These are phyloP conservation scores for Lipomyces chichibuensis DNA, from an alignment of 805 yeast genomes.

Conservation along the genomic window DNA sequence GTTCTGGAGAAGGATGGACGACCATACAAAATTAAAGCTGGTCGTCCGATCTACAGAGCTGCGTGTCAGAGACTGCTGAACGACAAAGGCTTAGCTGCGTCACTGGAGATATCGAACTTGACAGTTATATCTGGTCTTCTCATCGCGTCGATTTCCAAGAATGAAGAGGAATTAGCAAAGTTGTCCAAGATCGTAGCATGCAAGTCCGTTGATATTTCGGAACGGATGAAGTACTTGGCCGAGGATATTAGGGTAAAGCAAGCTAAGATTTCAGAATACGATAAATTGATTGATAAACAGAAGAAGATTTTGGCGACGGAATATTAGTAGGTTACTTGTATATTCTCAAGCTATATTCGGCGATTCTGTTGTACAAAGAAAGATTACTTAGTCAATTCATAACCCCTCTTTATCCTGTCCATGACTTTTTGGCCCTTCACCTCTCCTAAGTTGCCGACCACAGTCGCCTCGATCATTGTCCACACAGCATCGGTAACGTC, in stretches of 20 bases:
- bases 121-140: slow-evolving; percentile 61
- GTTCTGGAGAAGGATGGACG: slow-evolving; percentile 64
- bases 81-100: slow-evolving; percentile 59
- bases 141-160: slow-evolving; percentile 59
- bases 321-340: slow-evolving; percentile 7
- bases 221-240: slow-evolving; percentile 67
- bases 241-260: slow-evolving; percentile 68
- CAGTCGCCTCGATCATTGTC: slow-evolving; percentile 13
- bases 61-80: slow-evolving; percentile 71
- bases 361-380: neutral
- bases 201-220: slow-evolving; percentile 55
- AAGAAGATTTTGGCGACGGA: slow-evolving; percentile 35
- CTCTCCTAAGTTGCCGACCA: slow-evolving; percentile 18
- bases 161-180: slow-evolving; percentile 70
- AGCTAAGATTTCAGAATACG: slow-evolving; percentile 53
- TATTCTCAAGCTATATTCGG: neutral
- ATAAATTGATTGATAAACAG: slow-evolving; percentile 41
- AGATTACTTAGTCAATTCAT: slow-evolving; percentile 8
- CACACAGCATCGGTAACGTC: slow-evolving; percentile 20
- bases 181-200: slow-evolving; percentile 19
- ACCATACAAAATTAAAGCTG: slow-evolving; percentile 69
- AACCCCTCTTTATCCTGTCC: slow-evolving; percentile 24
- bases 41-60: slow-evolving; percentile 79
- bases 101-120: slow-evolving; percentile 67
- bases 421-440: slow-evolving; percentile 13